Conservation (phyloP, 129 eudicot species). For the Silybum marianum region DNA sequence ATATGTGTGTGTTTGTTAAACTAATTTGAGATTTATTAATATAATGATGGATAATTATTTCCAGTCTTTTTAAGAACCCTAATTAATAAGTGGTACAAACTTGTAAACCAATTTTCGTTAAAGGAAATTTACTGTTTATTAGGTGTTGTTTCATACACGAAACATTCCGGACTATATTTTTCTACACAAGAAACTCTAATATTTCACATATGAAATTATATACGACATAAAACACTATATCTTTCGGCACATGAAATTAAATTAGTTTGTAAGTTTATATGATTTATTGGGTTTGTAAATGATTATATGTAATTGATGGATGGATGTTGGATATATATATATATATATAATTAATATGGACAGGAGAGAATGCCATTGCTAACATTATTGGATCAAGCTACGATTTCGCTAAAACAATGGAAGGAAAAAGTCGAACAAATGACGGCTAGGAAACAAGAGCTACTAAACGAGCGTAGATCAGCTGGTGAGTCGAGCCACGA, state of each 20-base stretch:
- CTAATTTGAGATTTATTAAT: neutral
- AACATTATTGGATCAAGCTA: conserved; percentile 8
- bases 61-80: neutral
- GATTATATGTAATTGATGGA: neutral
- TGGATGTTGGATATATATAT: neutral
- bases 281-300: neutral
- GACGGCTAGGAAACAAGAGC: neutral
- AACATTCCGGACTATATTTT: neutral
- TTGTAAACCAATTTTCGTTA: neutral
- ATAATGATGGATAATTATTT: neutral
- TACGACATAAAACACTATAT: no score
- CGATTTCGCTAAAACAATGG: neutral
- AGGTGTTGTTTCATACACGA: neutral
- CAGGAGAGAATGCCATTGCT: conserved; percentile 12
- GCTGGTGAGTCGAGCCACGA: neutral
- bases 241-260: neutral
- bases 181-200: neutral
- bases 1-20: no score
- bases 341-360: neutral
- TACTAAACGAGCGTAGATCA: conserved; percentile 1
- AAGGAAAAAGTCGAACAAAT: neutral
- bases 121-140: neutral
- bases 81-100: neutral
- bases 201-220: neutral
- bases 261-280: neutral